Percentiles rank a stretch among this genome's conserved stretches.
These are phyloP conservation scores for Colletotrichum horii DNA, from an alignment of 2,329 filamentous ascomycete genomes.

Conservation along the genomic window DNA sequence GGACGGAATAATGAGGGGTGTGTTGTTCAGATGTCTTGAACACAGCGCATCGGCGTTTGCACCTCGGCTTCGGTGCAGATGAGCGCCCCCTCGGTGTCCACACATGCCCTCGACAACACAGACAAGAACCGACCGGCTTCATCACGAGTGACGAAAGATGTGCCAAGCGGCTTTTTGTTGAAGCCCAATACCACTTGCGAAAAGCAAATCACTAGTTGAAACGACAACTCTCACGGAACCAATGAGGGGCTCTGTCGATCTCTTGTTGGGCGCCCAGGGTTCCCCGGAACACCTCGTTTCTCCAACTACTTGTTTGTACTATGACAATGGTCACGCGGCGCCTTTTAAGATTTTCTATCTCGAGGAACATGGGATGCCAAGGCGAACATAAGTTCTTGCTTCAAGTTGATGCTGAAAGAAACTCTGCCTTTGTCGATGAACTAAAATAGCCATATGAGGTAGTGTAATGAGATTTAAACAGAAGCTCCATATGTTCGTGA, in stretches of 20 bases:
- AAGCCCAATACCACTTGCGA: background rate
- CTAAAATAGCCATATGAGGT: too few species aligned
- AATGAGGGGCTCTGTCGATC: background rate
- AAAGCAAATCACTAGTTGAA: background rate
- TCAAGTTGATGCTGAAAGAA: background rate
- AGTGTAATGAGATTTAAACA: too few species aligned
- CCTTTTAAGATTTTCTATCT: background rate
- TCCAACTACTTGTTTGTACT: background rate
- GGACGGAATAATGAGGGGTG: background rate
- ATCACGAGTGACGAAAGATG: background rate
- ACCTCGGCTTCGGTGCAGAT: background rate
- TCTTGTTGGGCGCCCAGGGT: background rate
- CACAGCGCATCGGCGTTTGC: background rate
- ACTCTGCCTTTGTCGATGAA: too few species aligned
- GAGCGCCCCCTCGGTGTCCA: background rate
- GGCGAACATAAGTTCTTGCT: background rate
- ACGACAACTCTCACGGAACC: background rate
- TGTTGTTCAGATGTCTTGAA: background rate
- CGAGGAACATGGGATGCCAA: background rate
- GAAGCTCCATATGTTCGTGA: too few species aligned
- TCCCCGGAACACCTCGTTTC: background rate
- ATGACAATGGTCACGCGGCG: accelerated
- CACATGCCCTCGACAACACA: background rate
- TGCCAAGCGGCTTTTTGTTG: background rate
- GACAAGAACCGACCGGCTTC: background rate